These are phyloP conservation scores for Elongisporangium prolatum DNA, from an alignment of 352 stramenopile species.

Conservation along the genomic window DNA sequence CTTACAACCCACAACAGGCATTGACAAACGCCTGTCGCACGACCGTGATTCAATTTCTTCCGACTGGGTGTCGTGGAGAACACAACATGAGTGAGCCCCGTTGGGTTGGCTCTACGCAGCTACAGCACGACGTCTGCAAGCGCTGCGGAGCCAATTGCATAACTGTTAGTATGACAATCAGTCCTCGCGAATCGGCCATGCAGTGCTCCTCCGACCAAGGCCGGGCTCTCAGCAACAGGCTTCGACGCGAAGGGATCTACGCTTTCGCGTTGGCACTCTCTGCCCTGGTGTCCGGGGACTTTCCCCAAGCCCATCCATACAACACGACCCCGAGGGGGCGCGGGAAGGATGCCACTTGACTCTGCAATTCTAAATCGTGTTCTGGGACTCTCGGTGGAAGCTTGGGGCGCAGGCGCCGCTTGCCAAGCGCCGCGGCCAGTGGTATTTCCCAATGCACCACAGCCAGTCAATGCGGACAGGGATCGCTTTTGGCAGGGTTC, in stretches of 20 bases:
- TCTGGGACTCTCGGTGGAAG: constrained; percentile 30
- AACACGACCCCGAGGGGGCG: constrained; percentile 10
- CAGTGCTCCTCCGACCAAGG: constrained; percentile 16
- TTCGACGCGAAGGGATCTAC: constrained; percentile 75
- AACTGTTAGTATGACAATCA: constrained; percentile 91
- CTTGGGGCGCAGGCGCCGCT: background rate
- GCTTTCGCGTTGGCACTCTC: constrained; percentile 80
- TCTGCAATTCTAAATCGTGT: constrained; percentile 92
- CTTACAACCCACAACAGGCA: constrained; percentile 1
- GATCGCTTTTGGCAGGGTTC: background rate
- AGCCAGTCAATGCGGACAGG: background rate
- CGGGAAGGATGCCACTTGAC: constrained; percentile 59
- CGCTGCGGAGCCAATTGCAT: constrained; percentile 88
- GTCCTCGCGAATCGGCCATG: constrained; percentile 58
- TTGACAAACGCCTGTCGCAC: constrained; percentile 36
- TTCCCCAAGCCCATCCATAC: constrained; percentile 73
- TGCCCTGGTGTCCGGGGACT: constrained; percentile 89
- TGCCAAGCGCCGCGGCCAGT: background rate
- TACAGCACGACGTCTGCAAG: constrained; percentile 52
- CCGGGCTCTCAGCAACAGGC: constrained; percentile 18
- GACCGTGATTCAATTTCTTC: constrained; percentile 17
- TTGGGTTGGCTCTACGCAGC: constrained; percentile 85
- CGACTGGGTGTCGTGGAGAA: constrained; percentile 82
- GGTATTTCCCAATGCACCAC: background rate
- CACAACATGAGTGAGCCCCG: constrained; percentile 91